Conservation (phyloP, 768 basidiomycete species). For the Rhizopogon roseolus region DNA sequence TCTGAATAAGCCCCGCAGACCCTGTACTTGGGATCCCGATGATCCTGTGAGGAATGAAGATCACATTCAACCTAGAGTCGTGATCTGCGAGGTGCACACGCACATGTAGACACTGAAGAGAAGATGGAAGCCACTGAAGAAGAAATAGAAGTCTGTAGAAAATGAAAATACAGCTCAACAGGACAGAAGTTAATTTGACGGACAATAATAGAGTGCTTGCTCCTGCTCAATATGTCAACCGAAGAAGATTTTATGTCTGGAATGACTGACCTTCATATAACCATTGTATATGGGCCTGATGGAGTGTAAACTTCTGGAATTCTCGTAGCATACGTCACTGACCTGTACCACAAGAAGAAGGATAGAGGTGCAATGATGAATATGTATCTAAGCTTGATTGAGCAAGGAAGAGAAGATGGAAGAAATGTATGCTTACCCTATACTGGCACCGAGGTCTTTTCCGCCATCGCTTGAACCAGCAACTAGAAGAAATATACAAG, state of each 20-base stretch:
- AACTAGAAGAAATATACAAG: conserved; percentile 81
- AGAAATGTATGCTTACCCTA: conserved; percentile 50
- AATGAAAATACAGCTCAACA: conserved; percentile 12
- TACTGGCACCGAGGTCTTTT: conserved; percentile 75
- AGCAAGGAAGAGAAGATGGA: not conserved
- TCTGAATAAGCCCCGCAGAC: conserved; percentile 92
- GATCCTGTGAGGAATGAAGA: conserved; percentile 49
- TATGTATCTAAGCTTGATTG: conserved; percentile 51
- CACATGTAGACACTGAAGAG: conserved; percentile 91
- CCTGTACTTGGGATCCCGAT: conserved; percentile 96
- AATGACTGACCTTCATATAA: conserved; percentile 78
- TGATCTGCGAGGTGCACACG: conserved; percentile 22
- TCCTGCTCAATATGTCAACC: conserved; percentile 48
- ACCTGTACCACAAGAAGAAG: conserved; percentile 96
- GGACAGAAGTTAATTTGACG: conserved; percentile 29
- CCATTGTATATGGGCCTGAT: conserved; percentile 92
- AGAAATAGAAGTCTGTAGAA: conserved; percentile 83
- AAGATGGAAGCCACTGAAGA: conserved; percentile 94
- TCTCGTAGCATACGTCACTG: conserved; percentile 23
- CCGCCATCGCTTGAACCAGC: conserved; percentile 73
- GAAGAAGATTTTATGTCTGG: conserved; percentile 17
- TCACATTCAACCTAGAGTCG: conserved; percentile 19
- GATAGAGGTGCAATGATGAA: conserved; percentile 73
- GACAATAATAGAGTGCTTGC: conserved; percentile 92
- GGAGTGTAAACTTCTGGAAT: conserved; percentile 6